phyloP scores from a whole-genome alignment of 441 rosid species.

The Raphanus hybrid region DNA sequence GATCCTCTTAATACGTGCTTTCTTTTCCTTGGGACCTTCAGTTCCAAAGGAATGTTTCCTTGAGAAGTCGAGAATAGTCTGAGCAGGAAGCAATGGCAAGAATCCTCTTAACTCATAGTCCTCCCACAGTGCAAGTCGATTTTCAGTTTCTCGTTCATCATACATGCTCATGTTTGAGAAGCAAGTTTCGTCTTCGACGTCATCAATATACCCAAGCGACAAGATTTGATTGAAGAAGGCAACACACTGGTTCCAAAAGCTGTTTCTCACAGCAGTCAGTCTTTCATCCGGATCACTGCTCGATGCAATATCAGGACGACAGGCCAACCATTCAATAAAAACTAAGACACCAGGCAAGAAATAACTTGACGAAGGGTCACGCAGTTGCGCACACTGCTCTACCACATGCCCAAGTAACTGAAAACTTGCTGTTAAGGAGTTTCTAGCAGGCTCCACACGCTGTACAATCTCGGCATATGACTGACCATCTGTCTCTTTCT shows the following conservation, averaged over 20 bases:
- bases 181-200: constrained; percentile 79
- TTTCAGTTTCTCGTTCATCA: constrained; percentile 88
- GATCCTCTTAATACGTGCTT: constrained; percentile 75
- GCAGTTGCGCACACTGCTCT: constrained; percentile 65
- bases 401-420: constrained; percentile 70
- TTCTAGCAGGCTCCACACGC: constrained; percentile 82
- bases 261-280: constrained; percentile 58
- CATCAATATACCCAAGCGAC: constrained; percentile 58
- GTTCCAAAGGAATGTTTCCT: constrained; percentile 70
- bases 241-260: constrained; percentile 73
- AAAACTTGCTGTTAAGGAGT: constrained; percentile 77
- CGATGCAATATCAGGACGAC: constrained; percentile 75
- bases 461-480: constrained; percentile 91
- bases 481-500: constrained; percentile 81
- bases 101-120: constrained; percentile 95
- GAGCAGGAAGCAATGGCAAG: constrained; percentile 84
- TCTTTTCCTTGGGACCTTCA: constrained; percentile 70
- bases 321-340: constrained; percentile 94
- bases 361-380: constrained; percentile 74
- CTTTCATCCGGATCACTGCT: constrained; percentile 73
- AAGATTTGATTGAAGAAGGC: constrained; percentile 70
- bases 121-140: constrained; percentile 86
- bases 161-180: constrained; percentile 86
- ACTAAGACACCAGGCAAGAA: constrained; percentile 82
- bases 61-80: constrained; percentile 81